A percentile compares a stretch with the other conserved stretches of the same genome.
Conservation (phyloP, 192 early-diverging fungal genomes). For the Chytriomyces sp. region DNA sequence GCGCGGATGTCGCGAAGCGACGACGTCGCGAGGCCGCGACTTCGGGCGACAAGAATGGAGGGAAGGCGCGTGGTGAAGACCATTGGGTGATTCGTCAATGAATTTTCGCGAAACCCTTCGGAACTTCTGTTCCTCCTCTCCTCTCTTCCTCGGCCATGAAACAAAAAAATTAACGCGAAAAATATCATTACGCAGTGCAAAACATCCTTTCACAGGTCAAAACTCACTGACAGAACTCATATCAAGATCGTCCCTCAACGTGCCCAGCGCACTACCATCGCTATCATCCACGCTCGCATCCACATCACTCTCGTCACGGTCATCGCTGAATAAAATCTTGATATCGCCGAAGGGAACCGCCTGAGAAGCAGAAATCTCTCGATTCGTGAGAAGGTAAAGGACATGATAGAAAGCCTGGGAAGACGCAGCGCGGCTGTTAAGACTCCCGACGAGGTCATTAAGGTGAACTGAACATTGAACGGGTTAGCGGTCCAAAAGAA, state of each 20-base stretch:
- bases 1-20: slow-evolving; percentile 9
- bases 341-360: slow-evolving; percentile 9
- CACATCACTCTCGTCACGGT: too few species aligned
- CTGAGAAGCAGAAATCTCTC: slow-evolving; percentile 3
- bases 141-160: too few species aligned
- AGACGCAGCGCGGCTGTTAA: slow-evolving; percentile 10
- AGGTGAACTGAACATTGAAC: background rate
- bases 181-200: too few species aligned
- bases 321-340: slow-evolving; percentile 4
- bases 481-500: background rate
- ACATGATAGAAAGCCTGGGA: slow-evolving; percentile 28
- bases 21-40: background rate
- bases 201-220: too few species aligned
- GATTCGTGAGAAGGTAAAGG: background rate
- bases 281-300: too few species aligned
- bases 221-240: too few species aligned
- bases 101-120: too few species aligned
- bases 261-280: too few species aligned
- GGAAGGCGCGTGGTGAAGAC: background rate
- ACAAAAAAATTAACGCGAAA: too few species aligned
- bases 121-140: too few species aligned
- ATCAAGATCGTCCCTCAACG: too few species aligned
- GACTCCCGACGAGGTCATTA: background rate
- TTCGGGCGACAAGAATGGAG: background rate
- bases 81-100: too few species aligned